Evolutionary conservation across 352 stramenopile genomes (phyloP), one percentile per base, ranked within the genome.

Genomic region (Pythium rishiriense): DNA sequence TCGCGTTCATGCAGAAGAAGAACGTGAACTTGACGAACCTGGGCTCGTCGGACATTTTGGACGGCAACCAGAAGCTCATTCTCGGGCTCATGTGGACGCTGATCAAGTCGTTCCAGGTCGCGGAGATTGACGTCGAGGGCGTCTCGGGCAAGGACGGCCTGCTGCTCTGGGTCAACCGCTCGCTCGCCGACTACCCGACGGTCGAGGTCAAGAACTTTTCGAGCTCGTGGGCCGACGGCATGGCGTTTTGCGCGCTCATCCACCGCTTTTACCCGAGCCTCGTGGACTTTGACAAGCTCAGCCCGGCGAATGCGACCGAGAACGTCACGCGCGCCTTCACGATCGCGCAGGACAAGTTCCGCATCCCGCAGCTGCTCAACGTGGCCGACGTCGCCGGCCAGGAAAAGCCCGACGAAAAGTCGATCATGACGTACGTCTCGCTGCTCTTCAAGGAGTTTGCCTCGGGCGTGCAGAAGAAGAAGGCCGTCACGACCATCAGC

Each of bases 51-150:
- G 90, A 97, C 65, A 96, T 97, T 51, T 66, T 97, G 43, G 88
- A 97, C 55, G 88, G 88, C 72, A 97, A 97, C 77, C 87, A 93
- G 61, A 96, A 96, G 71, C 83, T 97, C 42, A 83, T 97, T 58
- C 75, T 97, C 12, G 90, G 90, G 1, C 83, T 97, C 66, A 93
- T 97, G 79, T 97, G 89, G 89, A 97, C 88, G 64, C 88, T 97
- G 43, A 97, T 97, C 60, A 94, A 97, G 75, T 81, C 86, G 52
- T 97, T 97, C 69, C 75, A 87, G 62, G 87, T 96, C 61, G 81
- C 81, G 19, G 87, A 93, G 59, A 91, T 95, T 41, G 86, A 92
- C 68, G 84, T 95, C 7, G 86, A 95, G 63, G 90, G 87, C 58
- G 88, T 97, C n/a, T 93, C 84, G 4, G 88, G 88, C 58, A 96